These are phyloP conservation scores for Neoascochyta sp. DNA, from an alignment of 2,329 filamentous ascomycete genomes.

Conservation along the genomic window DNA sequence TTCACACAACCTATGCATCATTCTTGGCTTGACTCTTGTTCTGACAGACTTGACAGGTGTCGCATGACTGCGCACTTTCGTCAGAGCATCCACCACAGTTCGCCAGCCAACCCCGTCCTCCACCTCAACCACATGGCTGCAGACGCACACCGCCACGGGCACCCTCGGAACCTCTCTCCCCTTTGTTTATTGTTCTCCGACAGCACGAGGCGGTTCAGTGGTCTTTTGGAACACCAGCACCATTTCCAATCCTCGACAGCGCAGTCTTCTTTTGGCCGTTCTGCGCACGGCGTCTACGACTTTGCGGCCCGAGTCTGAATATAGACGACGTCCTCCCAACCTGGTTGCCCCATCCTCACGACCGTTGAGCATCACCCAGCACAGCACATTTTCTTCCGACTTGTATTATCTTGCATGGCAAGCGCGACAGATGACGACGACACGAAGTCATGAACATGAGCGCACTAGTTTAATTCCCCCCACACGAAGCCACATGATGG, in stretches of 20 bases:
- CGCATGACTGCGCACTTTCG: slow-evolving; percentile 16
- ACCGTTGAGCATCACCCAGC: too few relatives aligned
- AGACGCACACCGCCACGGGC: slow-evolving; percentile 20
- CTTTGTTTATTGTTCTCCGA: slow-evolving; percentile 40
- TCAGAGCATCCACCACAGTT: slow-evolving; percentile 12
- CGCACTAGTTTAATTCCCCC: slow-evolving; percentile 21
- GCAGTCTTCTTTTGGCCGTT: slow-evolving; percentile 20
- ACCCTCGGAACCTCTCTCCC: slow-evolving; percentile 33
- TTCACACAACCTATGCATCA: slow-evolving; percentile 17
- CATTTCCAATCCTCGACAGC: slow-evolving; percentile 10
- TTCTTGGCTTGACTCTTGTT: slow-evolving; percentile 17
- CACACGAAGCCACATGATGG: slow-evolving; percentile 8
- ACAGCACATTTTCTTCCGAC: slow-evolving; percentile 16
- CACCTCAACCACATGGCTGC: too few relatives aligned
- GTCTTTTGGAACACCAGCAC: slow-evolving; percentile 23
- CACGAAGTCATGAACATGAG: slow-evolving; percentile 36
- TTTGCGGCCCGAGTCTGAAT: slow-evolving; percentile 21
- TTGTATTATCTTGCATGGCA: slow-evolving; percentile 34
- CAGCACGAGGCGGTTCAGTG: slow-evolving; percentile 28
- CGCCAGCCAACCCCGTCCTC: slow-evolving; percentile 7
- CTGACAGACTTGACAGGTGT: slow-evolving; percentile 26
- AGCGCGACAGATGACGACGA: slow-evolving; percentile 34
- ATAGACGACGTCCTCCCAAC: too few relatives aligned
- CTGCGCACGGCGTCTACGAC: slow-evolving; percentile 22
- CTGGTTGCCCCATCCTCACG: too few relatives aligned